Base-by-base conservation (phyloP, 257 asterid species). In the Ilex asprella region DNA sequence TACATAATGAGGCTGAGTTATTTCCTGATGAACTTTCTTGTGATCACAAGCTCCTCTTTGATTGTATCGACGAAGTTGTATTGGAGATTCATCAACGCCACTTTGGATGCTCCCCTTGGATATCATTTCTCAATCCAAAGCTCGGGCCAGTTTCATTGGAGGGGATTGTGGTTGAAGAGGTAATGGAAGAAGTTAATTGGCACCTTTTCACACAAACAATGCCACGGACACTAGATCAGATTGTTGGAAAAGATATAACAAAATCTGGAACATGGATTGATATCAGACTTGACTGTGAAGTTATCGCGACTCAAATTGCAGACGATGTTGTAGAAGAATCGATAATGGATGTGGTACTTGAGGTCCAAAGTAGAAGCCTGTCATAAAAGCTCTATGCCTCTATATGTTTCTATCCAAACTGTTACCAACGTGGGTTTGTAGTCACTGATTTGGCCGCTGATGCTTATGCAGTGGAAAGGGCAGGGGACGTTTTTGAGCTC, bases 1-100 rank as follows among this genome's bases (percentile, higher is more conserved):
- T 78, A 65, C 73, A 72, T 3, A 68, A 81, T 16, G 89, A 76
- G 67, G 75, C 76, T 62, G 73, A 68, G 55, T 78, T 75, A 29
- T 78, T 64, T 14, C 71, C 70, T 30, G 50, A 53, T 6, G 81
- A 79, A 53, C 66, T 78, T 61, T 60, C 60, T 39, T 61, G 73
- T 32, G 85, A 82, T 59, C 78, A 85, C 27, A 82, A 80, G 72
- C 93, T 88, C 73, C 85, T 86, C 13, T 82, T 88, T 16, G 91
- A 91, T 65, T 86, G 70, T 65, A 81, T 87, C 44, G 81, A 86
- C 44, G 93, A 91, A 78, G 81, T 82, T 30, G 59, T 91, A 27
- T 15, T 69, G 52, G 79, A 80, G 61, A 63, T 78, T 60, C 68
- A 76, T 66, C 46, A 56, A 54, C 70, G 35, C 59, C 70, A 75